Evolutionary conservation across 83 land plant species (phyloP).

Genomic region (Isoetes engelmannii): DNA sequence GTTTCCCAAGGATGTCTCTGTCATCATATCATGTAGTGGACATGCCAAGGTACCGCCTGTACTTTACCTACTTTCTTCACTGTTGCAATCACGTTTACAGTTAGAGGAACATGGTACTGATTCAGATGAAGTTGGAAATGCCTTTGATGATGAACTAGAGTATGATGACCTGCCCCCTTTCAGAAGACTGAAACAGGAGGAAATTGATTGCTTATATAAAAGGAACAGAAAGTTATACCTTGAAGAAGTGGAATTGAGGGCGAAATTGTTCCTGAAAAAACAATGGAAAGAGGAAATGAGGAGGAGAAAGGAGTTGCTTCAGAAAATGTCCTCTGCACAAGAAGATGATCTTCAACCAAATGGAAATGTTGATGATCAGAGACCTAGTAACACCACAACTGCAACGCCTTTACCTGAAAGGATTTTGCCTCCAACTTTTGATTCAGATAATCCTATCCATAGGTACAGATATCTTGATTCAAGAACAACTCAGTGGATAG

Average conservation of each 20-base stretch:
- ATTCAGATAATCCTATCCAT: slow-evolving; percentile 60
- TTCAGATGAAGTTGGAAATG: slow-evolving; percentile 21
- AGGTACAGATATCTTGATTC: slow-evolving; percentile 67
- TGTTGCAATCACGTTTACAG: background rate
- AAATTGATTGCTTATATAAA: slow-evolving; percentile 53
- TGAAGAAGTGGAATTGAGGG: slow-evolving; percentile 74
- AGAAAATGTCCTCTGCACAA: slow-evolving; percentile 22
- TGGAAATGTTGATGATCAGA: slow-evolving; percentile 33
- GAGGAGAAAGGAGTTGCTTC: slow-evolving; percentile 38
- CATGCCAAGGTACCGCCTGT: too few species aligned
- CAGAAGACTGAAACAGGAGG: slow-evolving; percentile 53
- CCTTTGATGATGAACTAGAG: slow-evolving; percentile 45
- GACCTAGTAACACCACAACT: slow-evolving; percentile 7
- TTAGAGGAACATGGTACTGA: slow-evolving; percentile 57
- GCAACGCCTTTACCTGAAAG: slow-evolving; percentile 73
- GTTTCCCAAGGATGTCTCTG: slow-evolving; percentile 16
- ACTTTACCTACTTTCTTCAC: too few species aligned
- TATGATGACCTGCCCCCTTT: slow-evolving; percentile 81
- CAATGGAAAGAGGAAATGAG: slow-evolving; percentile 62
- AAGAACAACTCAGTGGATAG: slow-evolving; percentile 47
- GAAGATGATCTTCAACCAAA: slow-evolving; percentile 20
- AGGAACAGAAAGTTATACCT: slow-evolving; percentile 54
- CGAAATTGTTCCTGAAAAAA: slow-evolving; percentile 74
- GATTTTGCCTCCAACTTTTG: slow-evolving; percentile 74
- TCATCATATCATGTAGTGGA: too few species aligned